phyloP scores from a whole-genome alignment of 2,329 filamentous ascomycete genomes.

The Cladosporium cucumerinum region DNA sequence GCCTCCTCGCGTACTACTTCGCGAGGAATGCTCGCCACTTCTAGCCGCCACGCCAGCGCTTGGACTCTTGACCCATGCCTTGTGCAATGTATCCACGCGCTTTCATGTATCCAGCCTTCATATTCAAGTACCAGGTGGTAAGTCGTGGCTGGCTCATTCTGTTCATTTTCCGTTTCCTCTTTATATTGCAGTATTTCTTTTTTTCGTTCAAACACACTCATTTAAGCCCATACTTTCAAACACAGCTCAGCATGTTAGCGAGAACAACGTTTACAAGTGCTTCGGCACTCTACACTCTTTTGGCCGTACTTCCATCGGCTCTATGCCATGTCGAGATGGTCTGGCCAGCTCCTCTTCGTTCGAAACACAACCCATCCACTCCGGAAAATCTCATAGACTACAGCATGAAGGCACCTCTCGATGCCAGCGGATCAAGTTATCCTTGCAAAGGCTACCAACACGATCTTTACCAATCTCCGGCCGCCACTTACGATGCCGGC shows the following conservation, averaged over 20 bases:
- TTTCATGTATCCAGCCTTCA: constrained; percentile 10
- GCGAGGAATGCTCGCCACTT: constrained; percentile 12
- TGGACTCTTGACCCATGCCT: constrained; percentile 2
- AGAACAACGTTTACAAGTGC: constrained; percentile 14
- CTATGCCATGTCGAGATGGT: constrained; percentile 54
- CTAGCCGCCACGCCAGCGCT: not conserved
- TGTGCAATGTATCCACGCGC: constrained; percentile 1
- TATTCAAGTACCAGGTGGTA: not conserved
- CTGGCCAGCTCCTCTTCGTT: constrained; percentile 53
- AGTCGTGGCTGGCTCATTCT: constrained; percentile 10
- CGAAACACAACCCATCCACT: constrained; percentile 47
- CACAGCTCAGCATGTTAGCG: constrained; percentile 18
- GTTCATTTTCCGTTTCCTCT: not conserved
- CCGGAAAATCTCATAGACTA: constrained; percentile 58
- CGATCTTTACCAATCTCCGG: constrained; percentile 50
- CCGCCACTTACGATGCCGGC: constrained; percentile 62
- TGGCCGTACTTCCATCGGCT: constrained; percentile 21
- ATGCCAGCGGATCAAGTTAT: constrained; percentile 60
- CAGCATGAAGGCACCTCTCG: constrained; percentile 67
- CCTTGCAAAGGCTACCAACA: constrained; percentile 70
- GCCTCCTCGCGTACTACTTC: not conserved
- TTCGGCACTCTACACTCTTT: constrained; percentile 18
- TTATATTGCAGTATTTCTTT: not conserved
- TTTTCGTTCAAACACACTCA: not conserved
- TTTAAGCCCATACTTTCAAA: not conserved